Conservation (phyloP, 73 alveolate species). For the Paramecium octaurelia region DNA sequence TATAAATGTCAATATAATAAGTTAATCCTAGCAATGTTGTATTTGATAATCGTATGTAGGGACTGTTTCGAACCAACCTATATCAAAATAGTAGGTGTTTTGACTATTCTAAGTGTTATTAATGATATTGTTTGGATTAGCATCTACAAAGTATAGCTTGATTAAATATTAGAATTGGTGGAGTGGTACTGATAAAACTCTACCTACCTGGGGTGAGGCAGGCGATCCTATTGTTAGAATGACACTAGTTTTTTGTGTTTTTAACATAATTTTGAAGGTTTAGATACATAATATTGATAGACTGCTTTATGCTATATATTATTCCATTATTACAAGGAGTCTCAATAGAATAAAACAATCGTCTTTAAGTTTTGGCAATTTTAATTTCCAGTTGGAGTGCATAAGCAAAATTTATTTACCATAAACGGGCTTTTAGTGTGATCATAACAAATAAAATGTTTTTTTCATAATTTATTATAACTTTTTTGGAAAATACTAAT, state of each 20-base stretch:
- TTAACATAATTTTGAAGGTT: constrained; percentile 28
- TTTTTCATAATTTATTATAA: neutral
- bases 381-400: neutral
- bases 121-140: constrained; percentile 18
- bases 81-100: neutral
- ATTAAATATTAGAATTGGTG: constrained; percentile 37
- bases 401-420: neutral
- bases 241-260: constrained; percentile 10
- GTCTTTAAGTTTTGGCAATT: neutral
- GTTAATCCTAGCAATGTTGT: constrained; percentile 1
- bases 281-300: neutral
- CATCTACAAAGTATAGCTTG: neutral
- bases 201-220: constrained; percentile 49
- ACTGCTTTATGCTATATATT: constrained; percentile 21
- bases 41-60: neutral
- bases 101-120: neutral
- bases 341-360: neutral
- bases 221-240: constrained; percentile 31
- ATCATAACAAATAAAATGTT: neutral
- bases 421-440: neutral
- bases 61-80: constrained; percentile 2
- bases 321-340: neutral
- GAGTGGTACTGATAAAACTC: constrained; percentile 23
- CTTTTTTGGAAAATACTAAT: neutral
- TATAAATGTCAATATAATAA: neutral